Base-by-base conservation (phyloP, 768 basidiomycete genomes). In the Suillus subalutaceus region DNA sequence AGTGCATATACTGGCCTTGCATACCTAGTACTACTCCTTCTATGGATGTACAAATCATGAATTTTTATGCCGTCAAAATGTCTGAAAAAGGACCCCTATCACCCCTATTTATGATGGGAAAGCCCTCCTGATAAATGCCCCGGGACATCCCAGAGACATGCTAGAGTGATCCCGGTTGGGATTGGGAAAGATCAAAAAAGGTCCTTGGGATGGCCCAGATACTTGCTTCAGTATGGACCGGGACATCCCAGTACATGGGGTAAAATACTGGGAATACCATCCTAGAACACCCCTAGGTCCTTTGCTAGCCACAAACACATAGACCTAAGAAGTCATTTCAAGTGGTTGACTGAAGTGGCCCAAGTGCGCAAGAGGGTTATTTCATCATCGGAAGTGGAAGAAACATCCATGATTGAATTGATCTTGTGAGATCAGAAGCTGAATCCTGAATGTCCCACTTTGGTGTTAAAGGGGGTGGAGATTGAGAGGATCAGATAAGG, bases 221-320 rank as follows among this genome's bases (percentile, higher is more conserved):
- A 52, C 50, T 30, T 15, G 13, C 13, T 52, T 30, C 50, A 52
- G 50, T 16, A 3, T 52, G 50, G 50, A 15, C 50, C 2, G 3
- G 50, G 26, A 52, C 15, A 52, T 52, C 26, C 50, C 15, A 52
- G 50, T 8, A 53, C 30, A 53, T 53, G 18, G 52, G 52, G 30
- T 32, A 53, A 32, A 53, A 53, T 53, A 53, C 16, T 53, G 30
- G 52, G 52, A 53, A 53, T 53, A 30, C 52, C 16, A 53, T 53
- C 26, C 52, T 53, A 53, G 1, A 53, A 53, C 26, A 30, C 52
- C 16, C 32, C 26, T 53, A 53, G 52, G 52, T 32, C 52, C 52
- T 53, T 53, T 53, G 20, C 44, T 20, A 46, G 0, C 20, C 44
- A 46, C 44, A 46, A 46, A 46, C 44, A 4, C 0, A 46, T 46